Evolutionary conservation across 768 basidiomycete genomes (phyloP).

Genomic region (Hebeloma cylindrosporum): DNA sequence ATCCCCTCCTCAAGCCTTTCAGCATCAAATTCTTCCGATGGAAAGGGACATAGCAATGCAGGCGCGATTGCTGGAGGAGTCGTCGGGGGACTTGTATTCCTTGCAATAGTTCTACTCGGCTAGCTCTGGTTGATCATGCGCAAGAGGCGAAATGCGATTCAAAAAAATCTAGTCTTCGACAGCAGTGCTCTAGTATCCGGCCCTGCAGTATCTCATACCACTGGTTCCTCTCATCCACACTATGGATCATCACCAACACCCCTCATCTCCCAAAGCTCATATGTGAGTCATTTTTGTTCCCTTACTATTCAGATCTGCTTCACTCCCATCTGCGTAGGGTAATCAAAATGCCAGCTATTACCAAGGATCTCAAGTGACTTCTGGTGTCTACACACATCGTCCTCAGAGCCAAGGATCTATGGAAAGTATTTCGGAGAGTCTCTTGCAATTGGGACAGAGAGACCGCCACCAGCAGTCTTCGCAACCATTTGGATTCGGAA

Average conservation of each 20-base stretch:
- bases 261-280: conserved; percentile 15
- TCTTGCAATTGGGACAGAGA: conserved; percentile 19
- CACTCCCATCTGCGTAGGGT: too few relatives aligned
- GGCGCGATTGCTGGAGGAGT: conserved; percentile 66
- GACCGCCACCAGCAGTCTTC: too few relatives aligned
- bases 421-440: conserved; percentile 28
- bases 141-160: conserved; percentile 21
- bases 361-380: conserved; percentile 27
- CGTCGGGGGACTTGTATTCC: conserved; percentile 48
- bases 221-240: conserved; percentile 1
- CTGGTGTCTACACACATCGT: conserved; percentile 30
- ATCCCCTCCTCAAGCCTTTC: conserved; percentile 17
- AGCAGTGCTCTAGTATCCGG: conserved; percentile 24
- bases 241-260: conserved; percentile 10
- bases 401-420: conserved; percentile 28
- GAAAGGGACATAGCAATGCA: conserved; percentile 30
- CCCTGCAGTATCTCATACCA: conserved; percentile 11
- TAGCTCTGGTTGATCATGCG: conserved; percentile 40
- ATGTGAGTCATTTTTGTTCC: too few relatives aligned
- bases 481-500: too few relatives aligned
- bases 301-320: too few relatives aligned
- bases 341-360: too few relatives aligned
- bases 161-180: conserved; percentile 24
- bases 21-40: conserved; percentile 9
- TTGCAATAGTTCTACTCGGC: conserved; percentile 38